Evolutionary conservation across 179 eudicot genomes (phyloP), one percentile per base, ranked within the genome.

Genomic region (Vitellaria paradoxa): DNA sequence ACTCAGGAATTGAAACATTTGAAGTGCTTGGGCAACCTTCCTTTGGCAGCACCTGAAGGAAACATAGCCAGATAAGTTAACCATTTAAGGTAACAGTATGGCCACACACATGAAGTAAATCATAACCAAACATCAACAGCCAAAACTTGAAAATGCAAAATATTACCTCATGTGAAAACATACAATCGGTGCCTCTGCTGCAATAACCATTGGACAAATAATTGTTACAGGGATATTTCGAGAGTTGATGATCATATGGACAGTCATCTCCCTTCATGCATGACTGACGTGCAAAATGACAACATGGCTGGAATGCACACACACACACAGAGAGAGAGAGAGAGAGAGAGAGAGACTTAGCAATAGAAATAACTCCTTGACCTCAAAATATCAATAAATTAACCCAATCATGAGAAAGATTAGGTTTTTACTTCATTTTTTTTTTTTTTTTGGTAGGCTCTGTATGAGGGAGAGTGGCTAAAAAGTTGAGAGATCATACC

Each of bases 261-360:
- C 99, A 96, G 76, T 89, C 94, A 73, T 90, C 92, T 81, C 99
- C 98, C 84, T 96, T 96, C 98, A 93, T 89, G 91, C 99, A 96
- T 61, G 92, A 68, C 53, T 90, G 86, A 24, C 94, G 92, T 52
- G 98, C 98, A 85, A 93, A 96, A 87, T 88, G 89, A 76, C 88
- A 78, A 78, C 99, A 96, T 45, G 99, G 89, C 99, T 96, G 89
- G 81, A 87, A 78, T 59, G 70, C 60, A 55, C 78, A 66, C 75
- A 74, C 46, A 23, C 74, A 78, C 20, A n/a, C n/a, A 40, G 70
- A 63, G 40, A 74, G 64, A 73, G 50, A 55, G 61, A 11, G 23
- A 40, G 70, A 63, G 40, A 74, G 64, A 73, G 50, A 55, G 61
- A 11, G 23, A 60, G 1, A 6, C 55, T 50, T 50, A 7, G 55